Evolutionary conservation across 2,329 filamentous ascomycete genomes (phyloP), one percentile per base, ranked within the genome.

Genomic region (Sporothrix brunneoviolacea): DNA sequence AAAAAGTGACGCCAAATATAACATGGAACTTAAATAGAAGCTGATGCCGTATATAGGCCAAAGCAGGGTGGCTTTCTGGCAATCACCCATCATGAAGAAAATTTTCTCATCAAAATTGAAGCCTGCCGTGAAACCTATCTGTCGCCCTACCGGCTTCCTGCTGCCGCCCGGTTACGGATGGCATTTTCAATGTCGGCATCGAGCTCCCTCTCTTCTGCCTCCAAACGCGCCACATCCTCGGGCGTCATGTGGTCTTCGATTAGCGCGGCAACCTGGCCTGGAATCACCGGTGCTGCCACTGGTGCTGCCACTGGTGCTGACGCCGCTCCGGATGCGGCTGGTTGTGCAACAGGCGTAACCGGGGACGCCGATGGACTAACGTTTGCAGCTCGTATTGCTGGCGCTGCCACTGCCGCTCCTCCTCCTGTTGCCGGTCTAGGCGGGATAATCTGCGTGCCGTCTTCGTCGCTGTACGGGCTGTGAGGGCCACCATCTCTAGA

Each of bases 181-280:
- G 68, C 70, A 48, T 70, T 68, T 61, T 75, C 74, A 58, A 82
- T 81, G 27, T 75, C 79, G 13, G 68, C 74, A 50, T 82, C 79
- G 32, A 82, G 65, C 54, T 75, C 70, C 53, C 73, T 62, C 63
- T 82, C 79, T 59, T 82, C 78, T 54, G 80, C 77, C 58, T 79
- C 77, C 37, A 82, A 56, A 55, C 74, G 62, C 46, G 71, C 66
- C 42, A 81, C 76, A 60, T 82, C 76, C 0, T 75, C 77, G 8
- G 68, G 66, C 42, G 77, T 80, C 77, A 82, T 82, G 44, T 76
- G 74, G n/a, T 80, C 77, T 58, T 82, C 77, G 4, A 80, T 73
- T 30, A 82, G 62, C 54, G 52, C 57, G 0, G 51, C 54, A 16
- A 61, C 57, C 18, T 60, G 52, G 22, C 48, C 37, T 2, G 39